Evolutionary conservation across 768 basidiomycete species (phyloP), one percentile per base, ranked within the genome.

Genomic region (Strobilomyces dryophilus): DNA sequence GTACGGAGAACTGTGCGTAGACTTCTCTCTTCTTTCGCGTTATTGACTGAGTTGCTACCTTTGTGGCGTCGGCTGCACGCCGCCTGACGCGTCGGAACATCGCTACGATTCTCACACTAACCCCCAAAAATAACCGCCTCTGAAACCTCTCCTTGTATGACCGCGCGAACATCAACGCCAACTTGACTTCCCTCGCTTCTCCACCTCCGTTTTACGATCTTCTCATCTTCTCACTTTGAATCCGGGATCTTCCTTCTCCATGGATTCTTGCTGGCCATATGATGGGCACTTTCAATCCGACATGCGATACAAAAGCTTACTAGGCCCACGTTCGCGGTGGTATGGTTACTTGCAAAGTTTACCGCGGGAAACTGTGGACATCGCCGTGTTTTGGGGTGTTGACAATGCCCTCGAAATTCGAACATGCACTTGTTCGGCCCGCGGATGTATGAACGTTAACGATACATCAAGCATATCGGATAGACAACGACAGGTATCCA

Each of bases 311-410:
- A 57, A 56, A 54, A 88, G 86, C 52, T 62, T 82, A 45, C 71
- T 65, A 49, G 80, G 78, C 34, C 41, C 64, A 43, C 48, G 51
- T 24, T 89, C 87, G 9, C 72, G 71, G 40, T 90, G 86, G 85
- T 74, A 67, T 58, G 80, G 77, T 42, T 90, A 89, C 68, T 63
- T 90, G 6, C 79, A 84, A 58, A 82, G 82, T 11, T 72, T 90
- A 7, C 83, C 86, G n/a, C 53, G 62, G 40, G 64, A 66, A 39
- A 62, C 65, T 6, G 78, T 84, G 20, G 79, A 82, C 52, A 73
- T 87, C 31, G 83, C 85, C 32, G 54, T 84, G 18, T 80, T 88
- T 57, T 89, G 87, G 88, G 71, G 64, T 51, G 53, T 57, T 49
- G 55, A 61, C 39, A 61, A 66, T 50, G 64, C 59, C 52, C 47